Conservation (phyloP, 352 stramenopile genomes). For the Phytophthora ramorum region DNA sequence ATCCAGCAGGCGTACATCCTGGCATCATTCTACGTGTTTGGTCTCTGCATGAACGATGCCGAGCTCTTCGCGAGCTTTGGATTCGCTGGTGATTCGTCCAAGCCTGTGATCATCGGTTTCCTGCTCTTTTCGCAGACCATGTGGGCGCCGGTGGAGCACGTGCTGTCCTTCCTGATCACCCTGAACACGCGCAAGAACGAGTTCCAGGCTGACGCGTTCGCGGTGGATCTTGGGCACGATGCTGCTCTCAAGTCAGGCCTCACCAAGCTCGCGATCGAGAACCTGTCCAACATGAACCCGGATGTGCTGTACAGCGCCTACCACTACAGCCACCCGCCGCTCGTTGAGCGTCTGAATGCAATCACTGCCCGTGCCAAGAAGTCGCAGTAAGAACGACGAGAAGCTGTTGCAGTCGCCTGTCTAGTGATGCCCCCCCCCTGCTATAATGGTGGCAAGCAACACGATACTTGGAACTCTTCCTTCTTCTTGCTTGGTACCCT, state of each 20-base stretch:
- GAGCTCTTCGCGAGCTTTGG: constrained; percentile 83
- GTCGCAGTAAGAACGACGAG: constrained; percentile 39
- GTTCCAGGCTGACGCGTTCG: constrained; percentile 95
- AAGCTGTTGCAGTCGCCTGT: no score
- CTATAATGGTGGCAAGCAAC: not conserved
- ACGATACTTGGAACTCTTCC: constrained; percentile 7
- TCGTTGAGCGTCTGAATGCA: constrained; percentile 96
- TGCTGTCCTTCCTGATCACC: constrained; percentile 79
- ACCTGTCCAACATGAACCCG: constrained; percentile 97
- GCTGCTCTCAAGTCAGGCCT: constrained; percentile 93
- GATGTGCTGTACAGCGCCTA: constrained; percentile 95
- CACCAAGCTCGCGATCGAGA: constrained; percentile 97
- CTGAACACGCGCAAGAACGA: constrained; percentile 83
- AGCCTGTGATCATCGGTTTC: constrained; percentile 84
- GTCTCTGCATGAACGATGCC: constrained; percentile 79
- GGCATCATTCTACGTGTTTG: constrained; percentile 82
- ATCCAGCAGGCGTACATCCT: constrained; percentile 93
- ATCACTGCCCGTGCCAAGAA: constrained; percentile 84
- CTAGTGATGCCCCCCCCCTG: constrained; percentile 3
- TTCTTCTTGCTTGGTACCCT: not conserved
- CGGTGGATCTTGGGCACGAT: constrained; percentile 92
- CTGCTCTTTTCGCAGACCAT: constrained; percentile 86
- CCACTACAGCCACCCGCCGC: constrained; percentile 97
- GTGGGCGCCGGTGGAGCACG: constrained; percentile 83
- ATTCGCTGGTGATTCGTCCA: constrained; percentile 51